Conservation (phyloP, 2,329 filamentous ascomycete species). For the Pezizomycotina sp. region DNA sequence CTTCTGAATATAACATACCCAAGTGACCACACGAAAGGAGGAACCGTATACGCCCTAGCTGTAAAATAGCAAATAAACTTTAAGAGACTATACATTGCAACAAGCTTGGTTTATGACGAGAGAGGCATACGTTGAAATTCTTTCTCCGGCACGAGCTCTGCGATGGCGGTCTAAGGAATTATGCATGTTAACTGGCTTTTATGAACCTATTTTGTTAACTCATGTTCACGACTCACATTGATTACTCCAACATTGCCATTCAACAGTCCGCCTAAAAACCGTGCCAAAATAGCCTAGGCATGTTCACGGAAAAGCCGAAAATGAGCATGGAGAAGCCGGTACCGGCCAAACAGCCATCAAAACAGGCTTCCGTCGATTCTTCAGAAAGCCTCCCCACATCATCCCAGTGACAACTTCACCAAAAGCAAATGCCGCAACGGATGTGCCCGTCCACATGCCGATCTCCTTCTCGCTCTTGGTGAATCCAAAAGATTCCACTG, state of each 20-base stretch:
- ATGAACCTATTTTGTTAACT: constrained; percentile 25
- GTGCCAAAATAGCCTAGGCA: constrained; percentile 70
- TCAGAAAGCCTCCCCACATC: constrained; percentile 84
- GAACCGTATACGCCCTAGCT: constrained; percentile 89
- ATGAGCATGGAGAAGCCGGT: constrained; percentile 83
- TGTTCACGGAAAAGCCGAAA: constrained; percentile 75
- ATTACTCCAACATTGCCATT: constrained; percentile 55
- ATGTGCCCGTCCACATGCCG: constrained; percentile 16
- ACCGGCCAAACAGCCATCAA: constrained; percentile 77
- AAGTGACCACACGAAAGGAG: constrained; percentile 96
- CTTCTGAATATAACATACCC: constrained; percentile 47
- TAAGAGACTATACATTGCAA: no score
- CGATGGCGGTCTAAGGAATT: constrained; percentile 92
- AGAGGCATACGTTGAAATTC: constrained; percentile 67
- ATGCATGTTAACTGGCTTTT: constrained; percentile 58
- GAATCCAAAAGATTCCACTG: no score
- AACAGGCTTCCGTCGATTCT: constrained; percentile 78
- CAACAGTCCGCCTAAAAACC: constrained; percentile 73
- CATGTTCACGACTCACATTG: constrained; percentile 17
- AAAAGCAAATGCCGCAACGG: constrained; percentile 50
- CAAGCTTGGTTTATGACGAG: constrained; percentile 9
- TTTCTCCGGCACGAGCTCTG: constrained; percentile 81
- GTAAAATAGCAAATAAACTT: constrained; percentile 27
- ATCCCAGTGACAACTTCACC: constrained; percentile 87
- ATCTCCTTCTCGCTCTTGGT: constrained; percentile 12